Evolutionary conservation across 768 basidiomycete genomes (phyloP).

Genomic region (Glaciozyma antarctica): DNA sequence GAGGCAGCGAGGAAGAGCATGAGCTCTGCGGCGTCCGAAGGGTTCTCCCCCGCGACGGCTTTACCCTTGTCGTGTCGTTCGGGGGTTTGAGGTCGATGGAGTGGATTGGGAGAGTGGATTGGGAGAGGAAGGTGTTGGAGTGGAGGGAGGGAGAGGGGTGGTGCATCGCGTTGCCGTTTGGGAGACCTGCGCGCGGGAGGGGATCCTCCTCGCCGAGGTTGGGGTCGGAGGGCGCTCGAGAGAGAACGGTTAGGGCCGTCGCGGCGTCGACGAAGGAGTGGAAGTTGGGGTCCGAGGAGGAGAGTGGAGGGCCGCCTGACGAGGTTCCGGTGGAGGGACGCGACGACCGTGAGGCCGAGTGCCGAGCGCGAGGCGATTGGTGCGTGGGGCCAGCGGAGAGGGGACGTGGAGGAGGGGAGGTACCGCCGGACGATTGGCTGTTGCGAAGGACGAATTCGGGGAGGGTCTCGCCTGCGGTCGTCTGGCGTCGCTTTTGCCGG

Average conservation of each 20-base stretch:
- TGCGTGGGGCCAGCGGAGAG: neutral
- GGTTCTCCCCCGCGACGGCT: conserved; percentile 1
- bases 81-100: conserved; percentile 13
- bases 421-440: neutral
- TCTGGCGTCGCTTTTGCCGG: neutral
- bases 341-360: neutral
- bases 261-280: conserved; percentile 30
- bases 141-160: conserved; percentile 7
- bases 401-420: neutral
- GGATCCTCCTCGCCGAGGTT: conserved; percentile 14
- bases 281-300: conserved; percentile 19
- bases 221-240: conserved; percentile 16
- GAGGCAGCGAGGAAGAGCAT: conserved; percentile 34
- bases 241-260: conserved; percentile 21
- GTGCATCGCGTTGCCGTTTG: neutral
- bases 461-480: neutral
- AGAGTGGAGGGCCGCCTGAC: neutral
- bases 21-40: conserved; percentile 33
- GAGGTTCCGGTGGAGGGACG: neutral
- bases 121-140: neutral
- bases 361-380: neutral
- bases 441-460: neutral
- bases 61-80: neutral
- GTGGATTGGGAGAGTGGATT: neutral
- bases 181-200: too few species aligned